A percentile compares a stretch with the other conserved stretches of the same genome.
Conservation (phyloP, 345 rosid genomes). For the Microthlaspi erraticum region DNA sequence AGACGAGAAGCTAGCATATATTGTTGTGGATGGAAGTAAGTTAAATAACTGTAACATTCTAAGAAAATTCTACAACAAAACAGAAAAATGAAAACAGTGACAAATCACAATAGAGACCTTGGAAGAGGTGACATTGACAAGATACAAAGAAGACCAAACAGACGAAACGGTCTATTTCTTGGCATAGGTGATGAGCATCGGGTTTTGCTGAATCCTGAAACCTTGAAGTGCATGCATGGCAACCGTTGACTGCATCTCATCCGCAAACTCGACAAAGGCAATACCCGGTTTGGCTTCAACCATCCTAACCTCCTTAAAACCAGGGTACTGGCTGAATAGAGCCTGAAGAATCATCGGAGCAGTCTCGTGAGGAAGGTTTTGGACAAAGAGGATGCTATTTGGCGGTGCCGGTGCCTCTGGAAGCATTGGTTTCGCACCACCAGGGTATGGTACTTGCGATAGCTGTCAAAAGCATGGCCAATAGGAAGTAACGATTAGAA, state of each 20-base stretch:
- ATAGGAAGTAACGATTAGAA: background rate
- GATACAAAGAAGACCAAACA: slow-evolving; percentile 2
- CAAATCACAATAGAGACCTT: slow-evolving; percentile 3
- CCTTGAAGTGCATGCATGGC: slow-evolving; percentile 92
- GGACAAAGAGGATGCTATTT: slow-evolving; percentile 89
- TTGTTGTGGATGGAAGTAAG: slow-evolving; percentile 2
- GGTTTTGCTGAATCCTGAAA: slow-evolving; percentile 76
- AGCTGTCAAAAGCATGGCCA: slow-evolving; percentile 53
- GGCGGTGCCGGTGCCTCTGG: slow-evolving; percentile 97
- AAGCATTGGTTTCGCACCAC: slow-evolving; percentile 56
- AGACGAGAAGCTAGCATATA: background rate
- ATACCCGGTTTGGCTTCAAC: slow-evolving; percentile 96
- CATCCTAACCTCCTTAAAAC: slow-evolving; percentile 97
- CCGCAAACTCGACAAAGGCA: slow-evolving; percentile 88
- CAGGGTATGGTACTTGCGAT: slow-evolving; percentile 85
- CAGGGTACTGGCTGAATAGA: slow-evolving; percentile 72
- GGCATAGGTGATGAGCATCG: slow-evolving; percentile 85
- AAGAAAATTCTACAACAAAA: slow-evolving; percentile 14
- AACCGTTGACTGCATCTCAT: slow-evolving; percentile 85
- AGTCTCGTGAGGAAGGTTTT: slow-evolving; percentile 87
- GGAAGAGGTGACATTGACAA: slow-evolving; percentile 18
- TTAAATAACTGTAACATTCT: background rate
- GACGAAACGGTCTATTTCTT: slow-evolving; percentile 64
- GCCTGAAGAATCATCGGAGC: slow-evolving; percentile 82
- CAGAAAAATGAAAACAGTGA: background rate